Conservation (phyloP, 2,329 filamentous ascomycete genomes). For the Pseudogymnoascus destructans region DNA sequence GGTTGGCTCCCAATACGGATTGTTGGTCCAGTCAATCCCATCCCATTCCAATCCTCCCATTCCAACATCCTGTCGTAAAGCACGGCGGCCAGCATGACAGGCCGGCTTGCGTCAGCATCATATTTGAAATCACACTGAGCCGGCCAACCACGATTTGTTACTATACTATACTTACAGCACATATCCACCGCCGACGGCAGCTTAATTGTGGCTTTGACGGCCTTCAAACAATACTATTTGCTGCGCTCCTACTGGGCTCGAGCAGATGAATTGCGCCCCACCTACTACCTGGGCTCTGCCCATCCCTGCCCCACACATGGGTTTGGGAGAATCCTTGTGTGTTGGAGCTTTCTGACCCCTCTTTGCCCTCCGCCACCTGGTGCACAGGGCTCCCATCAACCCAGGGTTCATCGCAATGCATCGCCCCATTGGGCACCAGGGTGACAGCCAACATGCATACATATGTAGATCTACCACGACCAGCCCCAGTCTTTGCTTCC, state of each 20-base stretch:
- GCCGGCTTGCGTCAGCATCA: not conserved
- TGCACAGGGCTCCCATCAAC: not conserved
- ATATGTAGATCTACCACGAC: not conserved
- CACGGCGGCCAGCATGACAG: not conserved
- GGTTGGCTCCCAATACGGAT: not conserved
- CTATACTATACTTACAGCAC: not conserved
- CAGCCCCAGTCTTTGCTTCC: not conserved
- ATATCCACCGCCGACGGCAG: not conserved
- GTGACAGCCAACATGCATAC: not conserved
- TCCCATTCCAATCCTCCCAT: not conserved
- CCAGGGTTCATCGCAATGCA: not conserved
- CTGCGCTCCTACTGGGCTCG: not conserved
- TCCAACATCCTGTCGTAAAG: not conserved
- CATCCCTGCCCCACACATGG: not conserved
- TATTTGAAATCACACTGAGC: not conserved
- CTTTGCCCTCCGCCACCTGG: not conserved
- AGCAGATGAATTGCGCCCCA: too few relatives aligned
- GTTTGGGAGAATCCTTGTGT: not conserved
- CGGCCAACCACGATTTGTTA: not conserved
- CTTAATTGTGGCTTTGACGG: not conserved
- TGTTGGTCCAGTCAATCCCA: not conserved
- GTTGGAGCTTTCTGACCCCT: not conserved
- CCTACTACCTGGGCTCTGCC: too few relatives aligned
- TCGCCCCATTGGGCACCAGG: not conserved
- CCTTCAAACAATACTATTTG: not conserved